Evolutionary conservation across 257 asterid genomes (phyloP).

Genomic region (Nemophila menziesii): DNA sequence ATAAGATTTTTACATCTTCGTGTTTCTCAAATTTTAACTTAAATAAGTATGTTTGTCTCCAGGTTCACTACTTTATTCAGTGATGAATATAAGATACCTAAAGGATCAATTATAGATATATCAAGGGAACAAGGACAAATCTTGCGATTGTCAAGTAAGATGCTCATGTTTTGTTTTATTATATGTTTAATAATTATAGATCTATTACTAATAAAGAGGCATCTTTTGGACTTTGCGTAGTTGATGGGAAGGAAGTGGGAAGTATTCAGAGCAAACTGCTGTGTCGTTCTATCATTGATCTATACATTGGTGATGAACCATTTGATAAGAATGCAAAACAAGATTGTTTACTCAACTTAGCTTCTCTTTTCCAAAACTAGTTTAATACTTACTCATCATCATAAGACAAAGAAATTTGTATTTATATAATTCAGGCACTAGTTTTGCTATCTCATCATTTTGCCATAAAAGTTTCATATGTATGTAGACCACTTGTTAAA

Average conservation of each 20-base stretch:
- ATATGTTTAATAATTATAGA: not conserved
- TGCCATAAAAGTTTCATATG: too few relatives aligned
- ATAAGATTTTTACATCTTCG: not conserved
- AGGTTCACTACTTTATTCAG: conserved; percentile 82
- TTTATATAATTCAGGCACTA: too few relatives aligned
- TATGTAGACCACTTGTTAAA: too few relatives aligned
- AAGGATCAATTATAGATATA: conserved; percentile 67
- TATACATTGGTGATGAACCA: conserved; percentile 76
- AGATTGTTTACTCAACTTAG: conserved; percentile 56
- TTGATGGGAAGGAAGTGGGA: conserved; percentile 83
- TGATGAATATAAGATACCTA: conserved; percentile 77
- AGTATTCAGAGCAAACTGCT: conserved; percentile 66
- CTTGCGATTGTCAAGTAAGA: conserved; percentile 71
- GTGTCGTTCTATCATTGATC: conserved; percentile 68
- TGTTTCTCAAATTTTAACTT: not conserved
- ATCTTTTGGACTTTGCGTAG: conserved; percentile 31
- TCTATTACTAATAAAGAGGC: not conserved
- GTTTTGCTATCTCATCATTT: too few relatives aligned
- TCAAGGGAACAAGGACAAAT: conserved; percentile 50
- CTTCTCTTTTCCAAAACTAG: conserved; percentile 45
- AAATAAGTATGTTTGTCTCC: conserved; percentile 10
- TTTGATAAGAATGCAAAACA: conserved; percentile 80
- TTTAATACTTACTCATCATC: too few relatives aligned
- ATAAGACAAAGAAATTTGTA: too few relatives aligned
- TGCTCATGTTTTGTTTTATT: conserved; percentile 1